Base-by-base conservation (phyloP, 192 early-diverging fungal genomes). In the Coemansia sp. region DNA sequence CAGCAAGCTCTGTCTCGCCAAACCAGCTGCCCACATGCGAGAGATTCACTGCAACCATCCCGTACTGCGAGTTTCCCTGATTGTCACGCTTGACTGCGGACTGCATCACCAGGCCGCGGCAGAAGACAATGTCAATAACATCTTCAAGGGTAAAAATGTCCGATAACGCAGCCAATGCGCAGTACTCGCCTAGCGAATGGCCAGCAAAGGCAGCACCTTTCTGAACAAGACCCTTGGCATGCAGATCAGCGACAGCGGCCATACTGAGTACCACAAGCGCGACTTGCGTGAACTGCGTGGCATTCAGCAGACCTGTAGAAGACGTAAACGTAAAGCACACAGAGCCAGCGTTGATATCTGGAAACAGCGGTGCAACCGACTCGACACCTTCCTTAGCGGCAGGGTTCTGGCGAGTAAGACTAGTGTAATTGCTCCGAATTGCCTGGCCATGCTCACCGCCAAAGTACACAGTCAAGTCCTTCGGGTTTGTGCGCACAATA, bases 91-190 rank as follows among this genome's bases (percentile, higher is more conserved):
- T 73, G 7, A 98, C 94, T 29, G 94, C 92, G 32, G 89, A 86
- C 85, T 97, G 96, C 96, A 97, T 97, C 18, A 94, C 91, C 90
- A 95, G 90, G 67, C 96, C 96, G 68, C 96, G 90, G 85, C 92
- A 97, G 75, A 97, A 95, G 14, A 90, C 90, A 45, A 97, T 87
- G 63, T 95, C 96, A 50, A 95, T 87, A 4, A 94, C 64, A 20
- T 89, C 83, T 64, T 95, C 91, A 48, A 95, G 83, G 2, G 88
- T 82, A 7, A 98, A 79, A 0, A 96, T 85, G 64, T 92, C 86
- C 62, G 89, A 89, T 42, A 96, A 84, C 10, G 94, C 77, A 4
- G 91, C 87, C 48, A 98, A 76, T 34, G 90, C 93, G 56, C 92
- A 89, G 64, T 93, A 94, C 67, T 98, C 96, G 73, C 96, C 96